These are phyloP conservation scores for Olyra latifolia DNA, from an alignment of 176 grass and related monocot genomes.

Conservation along the genomic window DNA sequence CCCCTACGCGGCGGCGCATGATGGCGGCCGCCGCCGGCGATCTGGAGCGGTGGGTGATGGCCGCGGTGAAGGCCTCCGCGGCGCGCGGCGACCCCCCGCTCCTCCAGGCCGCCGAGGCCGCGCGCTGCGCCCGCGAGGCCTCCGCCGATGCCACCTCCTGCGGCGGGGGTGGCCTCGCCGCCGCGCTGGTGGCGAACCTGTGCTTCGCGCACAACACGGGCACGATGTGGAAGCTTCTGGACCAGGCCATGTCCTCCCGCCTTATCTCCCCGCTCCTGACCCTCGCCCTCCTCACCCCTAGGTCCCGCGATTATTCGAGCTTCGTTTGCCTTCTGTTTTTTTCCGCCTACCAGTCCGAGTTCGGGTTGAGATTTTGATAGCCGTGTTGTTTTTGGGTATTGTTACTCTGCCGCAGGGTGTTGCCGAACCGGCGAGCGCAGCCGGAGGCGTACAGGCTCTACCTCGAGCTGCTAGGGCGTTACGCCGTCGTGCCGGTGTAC, in stretches of 20 bases:
- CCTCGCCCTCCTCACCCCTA: slow-evolving; percentile 63
- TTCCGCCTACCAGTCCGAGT: not conserved
- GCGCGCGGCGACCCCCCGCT: slow-evolving; percentile 49
- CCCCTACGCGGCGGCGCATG: not conserved
- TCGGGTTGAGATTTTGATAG: not conserved
- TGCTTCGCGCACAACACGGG: slow-evolving; percentile 61
- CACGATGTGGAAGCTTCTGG: slow-evolving; percentile 69
- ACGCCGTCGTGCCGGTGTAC: slow-evolving; percentile 28
- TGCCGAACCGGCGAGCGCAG: slow-evolving; percentile 50
- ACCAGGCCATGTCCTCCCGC: slow-evolving; percentile 68
- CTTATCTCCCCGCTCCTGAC: slow-evolving; percentile 45
- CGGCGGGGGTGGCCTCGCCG: slow-evolving; percentile 31
- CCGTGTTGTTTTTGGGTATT: not conserved
- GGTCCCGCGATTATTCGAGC: slow-evolving; percentile 24
- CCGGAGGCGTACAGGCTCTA: slow-evolving; percentile 71
- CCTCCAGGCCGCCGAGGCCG: slow-evolving; percentile 47
- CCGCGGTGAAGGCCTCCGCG: slow-evolving; percentile 49
- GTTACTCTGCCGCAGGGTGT: slow-evolving; percentile 37
- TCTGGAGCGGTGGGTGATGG: slow-evolving; percentile 48
- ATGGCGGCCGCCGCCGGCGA: slow-evolving; percentile 18
- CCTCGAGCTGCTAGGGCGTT: slow-evolving; percentile 55
- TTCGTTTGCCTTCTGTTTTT: not conserved
- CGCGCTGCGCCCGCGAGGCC: slow-evolving; percentile 40
- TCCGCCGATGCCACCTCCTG: not conserved
- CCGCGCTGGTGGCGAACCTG: slow-evolving; percentile 48